Evolutionary conservation across 2,329 filamentous ascomycete genomes (phyloP).

Genomic region (Colletotrichum incanum): DNA sequence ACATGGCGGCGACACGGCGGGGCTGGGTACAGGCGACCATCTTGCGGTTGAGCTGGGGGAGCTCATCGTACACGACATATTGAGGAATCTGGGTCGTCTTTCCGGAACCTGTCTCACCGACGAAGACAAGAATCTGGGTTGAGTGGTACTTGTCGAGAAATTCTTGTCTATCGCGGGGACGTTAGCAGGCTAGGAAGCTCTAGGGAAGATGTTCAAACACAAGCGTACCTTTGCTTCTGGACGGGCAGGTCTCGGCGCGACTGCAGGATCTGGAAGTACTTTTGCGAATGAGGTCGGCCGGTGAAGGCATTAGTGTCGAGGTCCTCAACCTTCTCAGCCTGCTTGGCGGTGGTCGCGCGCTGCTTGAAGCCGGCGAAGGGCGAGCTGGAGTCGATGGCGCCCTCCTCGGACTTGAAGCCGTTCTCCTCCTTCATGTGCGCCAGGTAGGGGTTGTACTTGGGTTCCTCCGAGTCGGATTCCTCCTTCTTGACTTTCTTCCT

Average conservation of each 20-base stretch:
- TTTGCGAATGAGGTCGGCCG: slow-evolving; percentile 79
- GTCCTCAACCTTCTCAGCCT: slow-evolving; percentile 84
- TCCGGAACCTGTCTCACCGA: slow-evolving; percentile 98
- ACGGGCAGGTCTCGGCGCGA: slow-evolving; percentile 89
- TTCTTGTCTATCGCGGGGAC: slow-evolving; percentile 75
- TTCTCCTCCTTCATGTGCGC: slow-evolving; percentile 84
- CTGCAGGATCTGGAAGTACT: slow-evolving; percentile 93
- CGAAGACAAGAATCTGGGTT: slow-evolving; percentile 96
- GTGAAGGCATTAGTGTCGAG: slow-evolving; percentile 90
- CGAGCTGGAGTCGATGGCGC: slow-evolving; percentile 55
- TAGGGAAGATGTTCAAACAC: neutral
- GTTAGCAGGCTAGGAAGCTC: slow-evolving; percentile 25
- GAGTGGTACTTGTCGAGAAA: slow-evolving; percentile 95
- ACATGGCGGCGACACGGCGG: slow-evolving; percentile 98
- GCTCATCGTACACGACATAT: slow-evolving; percentile 97
- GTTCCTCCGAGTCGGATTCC: slow-evolving; percentile 49
- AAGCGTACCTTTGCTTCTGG: slow-evolving; percentile 83
- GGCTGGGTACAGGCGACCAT: slow-evolving; percentile 98
- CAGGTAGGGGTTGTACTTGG: slow-evolving; percentile 85
- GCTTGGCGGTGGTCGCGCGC: slow-evolving; percentile 84
- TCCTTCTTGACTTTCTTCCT: slow-evolving; percentile 62
- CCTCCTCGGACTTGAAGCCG: slow-evolving; percentile 47
- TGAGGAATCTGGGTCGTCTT: slow-evolving; percentile 99
- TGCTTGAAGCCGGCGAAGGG: slow-evolving; percentile 79
- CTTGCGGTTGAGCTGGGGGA: slow-evolving; percentile 88